phyloP scores from a whole-genome alignment of 495 filamentous ascomycete genomes.

The Halenospora varia region DNA sequence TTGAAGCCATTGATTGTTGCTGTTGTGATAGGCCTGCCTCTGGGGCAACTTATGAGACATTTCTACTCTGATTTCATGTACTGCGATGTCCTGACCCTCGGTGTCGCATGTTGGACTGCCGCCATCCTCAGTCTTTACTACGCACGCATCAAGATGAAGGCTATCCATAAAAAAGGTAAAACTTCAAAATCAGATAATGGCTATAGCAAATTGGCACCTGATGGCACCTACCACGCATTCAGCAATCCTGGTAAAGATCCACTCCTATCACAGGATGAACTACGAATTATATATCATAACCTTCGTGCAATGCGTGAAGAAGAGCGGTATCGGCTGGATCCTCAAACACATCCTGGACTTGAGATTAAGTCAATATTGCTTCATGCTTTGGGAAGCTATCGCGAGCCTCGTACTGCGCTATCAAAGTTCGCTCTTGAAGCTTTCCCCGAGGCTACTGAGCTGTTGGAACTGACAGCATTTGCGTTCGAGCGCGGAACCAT shows the following conservation, averaged over 20 bases:
- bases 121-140: constrained; percentile 45
- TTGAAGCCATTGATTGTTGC: constrained; percentile 46
- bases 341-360: constrained; percentile 41
- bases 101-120: constrained; percentile 48
- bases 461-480: constrained; percentile 7
- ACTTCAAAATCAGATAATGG: neutral
- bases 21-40: constrained; percentile 40
- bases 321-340: constrained; percentile 17
- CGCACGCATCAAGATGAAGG: constrained; percentile 11
- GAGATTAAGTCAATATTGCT: constrained; percentile 36
- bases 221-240: constrained; percentile 39
- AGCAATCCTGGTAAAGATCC: constrained; percentile 42
- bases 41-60: constrained; percentile 41
- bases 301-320: constrained; percentile 12
- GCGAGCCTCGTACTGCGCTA: constrained; percentile 1
- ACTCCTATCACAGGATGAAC: constrained; percentile 47
- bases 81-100: constrained; percentile 48
- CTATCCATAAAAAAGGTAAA: neutral
- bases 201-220: constrained; percentile 24
- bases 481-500: constrained; percentile 10
- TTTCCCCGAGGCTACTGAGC: constrained; percentile 12
- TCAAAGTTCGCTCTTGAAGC: constrained; percentile 12
- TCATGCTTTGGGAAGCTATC: constrained; percentile 8
- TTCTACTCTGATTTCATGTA: constrained; percentile 37
- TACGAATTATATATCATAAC: constrained; percentile 41